phyloP scores from a whole-genome alignment of 495 filamentous ascomycete species.

The Melanomma pulvis-pyrius region DNA sequence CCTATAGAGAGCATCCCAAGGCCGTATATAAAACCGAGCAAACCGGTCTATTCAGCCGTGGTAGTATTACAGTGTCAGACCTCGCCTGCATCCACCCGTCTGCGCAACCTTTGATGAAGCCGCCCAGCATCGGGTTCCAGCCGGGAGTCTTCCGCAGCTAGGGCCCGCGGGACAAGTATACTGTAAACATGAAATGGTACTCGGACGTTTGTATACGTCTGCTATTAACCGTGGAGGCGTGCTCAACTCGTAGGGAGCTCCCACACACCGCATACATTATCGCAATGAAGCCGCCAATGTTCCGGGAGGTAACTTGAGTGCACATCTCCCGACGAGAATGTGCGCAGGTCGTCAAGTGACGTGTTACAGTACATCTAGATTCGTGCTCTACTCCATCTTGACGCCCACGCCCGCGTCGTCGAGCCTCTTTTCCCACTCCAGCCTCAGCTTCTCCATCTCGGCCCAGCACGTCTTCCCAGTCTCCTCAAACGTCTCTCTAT shows the following conservation, averaged over 20 bases:
- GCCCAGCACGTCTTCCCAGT: slow-evolving; percentile 74
- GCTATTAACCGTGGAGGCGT: neutral
- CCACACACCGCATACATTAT: too few relatives aligned
- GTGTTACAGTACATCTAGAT: neutral
- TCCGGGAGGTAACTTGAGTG: too few relatives aligned
- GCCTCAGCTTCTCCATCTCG: slow-evolving; percentile 81
- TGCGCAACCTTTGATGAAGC: neutral
- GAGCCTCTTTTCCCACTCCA: slow-evolving; percentile 72
- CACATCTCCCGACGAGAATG: neutral
- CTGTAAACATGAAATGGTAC: neutral
- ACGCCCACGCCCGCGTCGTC: slow-evolving; percentile 46
- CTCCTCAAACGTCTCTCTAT: slow-evolving; percentile 70
- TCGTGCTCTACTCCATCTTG: slow-evolving; percentile 4
- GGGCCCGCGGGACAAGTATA: neutral
- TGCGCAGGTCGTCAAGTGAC: neutral
- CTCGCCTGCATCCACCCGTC: neutral
- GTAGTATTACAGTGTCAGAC: too few relatives aligned
- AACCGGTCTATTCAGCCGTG: too few relatives aligned
- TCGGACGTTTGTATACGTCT: neutral
- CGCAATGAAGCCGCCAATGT: too few relatives aligned
- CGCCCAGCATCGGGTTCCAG: neutral
- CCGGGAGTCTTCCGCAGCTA: too few relatives aligned
- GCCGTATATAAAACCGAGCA: too few relatives aligned
- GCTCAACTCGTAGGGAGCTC: too few relatives aligned
- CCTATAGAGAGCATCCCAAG: too few relatives aligned